Evolutionary conservation across 441 rosid species (phyloP), one percentile per base, ranked within the genome.

Genomic region (Macaranga tanarius): DNA sequence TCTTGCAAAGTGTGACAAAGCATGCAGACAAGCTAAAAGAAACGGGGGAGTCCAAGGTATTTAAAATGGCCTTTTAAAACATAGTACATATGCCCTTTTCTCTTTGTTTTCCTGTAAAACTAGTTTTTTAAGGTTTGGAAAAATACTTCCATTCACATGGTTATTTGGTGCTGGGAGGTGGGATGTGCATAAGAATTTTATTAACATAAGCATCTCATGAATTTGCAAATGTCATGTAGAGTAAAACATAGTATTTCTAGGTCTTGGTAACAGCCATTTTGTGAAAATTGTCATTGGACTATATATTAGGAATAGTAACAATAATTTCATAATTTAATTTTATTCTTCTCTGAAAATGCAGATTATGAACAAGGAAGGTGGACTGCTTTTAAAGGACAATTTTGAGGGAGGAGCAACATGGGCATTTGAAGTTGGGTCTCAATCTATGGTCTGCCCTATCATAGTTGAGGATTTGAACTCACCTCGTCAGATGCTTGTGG

Each of bases 381-480:
- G 84, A 16, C 54, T 83, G 15, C 78, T 80, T 60, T 72, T 82
- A 22, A 90, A 86, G 77, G 91, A 87, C 69, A 85, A 81, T 80
- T 86, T 84, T 66, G 92, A 85, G 73, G 96, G 98, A 70, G 99
- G 99, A 68, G 97, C 97, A 25, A 95, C 97, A 59, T 91, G 97
- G 98, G 99, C 97, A 57, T 92, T 84, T 74, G 97, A 95, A 86
- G 97, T 95, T 52, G 97, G 96, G 15, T 90, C 98, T 70, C 89
- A 83, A 78, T 86, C 98, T 68, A 81, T 86, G 87, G 81, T 88
- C 50, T 92, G 97, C 70, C 99, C 99, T 66, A 92, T 95, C 71
- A 89, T 92, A 17, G 95, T 95, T 12, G 99, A 95, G 81, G 99
- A 95, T 86, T 79, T 95, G 71, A 91, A 77, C 75, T 84, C 84